Evolutionary conservation across 192 early-diverging fungal genomes (phyloP), one percentile per base, ranked within the genome.

Genomic region (Coemansia sp.): DNA sequence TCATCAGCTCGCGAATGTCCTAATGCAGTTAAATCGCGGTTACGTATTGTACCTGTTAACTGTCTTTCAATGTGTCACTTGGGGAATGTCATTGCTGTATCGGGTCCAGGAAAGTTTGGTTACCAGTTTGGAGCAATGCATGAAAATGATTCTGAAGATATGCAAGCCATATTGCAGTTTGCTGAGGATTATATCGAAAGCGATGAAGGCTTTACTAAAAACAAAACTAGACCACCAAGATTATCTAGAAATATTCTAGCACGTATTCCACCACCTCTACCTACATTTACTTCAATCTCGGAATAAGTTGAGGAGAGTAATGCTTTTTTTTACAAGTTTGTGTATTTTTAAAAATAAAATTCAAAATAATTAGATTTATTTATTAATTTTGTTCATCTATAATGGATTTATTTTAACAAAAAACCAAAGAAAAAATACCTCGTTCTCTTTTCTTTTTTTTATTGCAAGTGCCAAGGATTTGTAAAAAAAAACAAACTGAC

Each of bases 121-220:
- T 77, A 77, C 55, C 67, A 71, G 63, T 69, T 77, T 57, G 74
- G 62, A 5, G 67, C 64, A 0, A 71, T 77, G 66, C 53, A 63
- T n/a, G 67, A 77, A 28, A 53, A 61, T 46, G 63, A 77, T 38
- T 67, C 73, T 6, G 73, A 77, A 26, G 67, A 70, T 17, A 57
- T 69, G 51, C 64, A 77, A 32, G 62, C 66, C 15, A 66, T 77
- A 33, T 23, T 77, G 67, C 67, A 69, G 55, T 77, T 77, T 48
- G 68, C 74, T 3, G 67, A 77, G 45, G 67, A 77, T 42, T 77
- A 77, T 23, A 71, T 77, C 15, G 67, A 70, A 42, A 77, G 56
- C 48, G 33, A 42, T 0, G 67, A 71, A 15, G 63, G 74, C 3
- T 77, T 77, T 20, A 67, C 74, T 0, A 77, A 77, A 38, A 68